phyloP scores from a whole-genome alignment of 2,329 filamentous ascomycete genomes.

The Venturia oleaginea region DNA sequence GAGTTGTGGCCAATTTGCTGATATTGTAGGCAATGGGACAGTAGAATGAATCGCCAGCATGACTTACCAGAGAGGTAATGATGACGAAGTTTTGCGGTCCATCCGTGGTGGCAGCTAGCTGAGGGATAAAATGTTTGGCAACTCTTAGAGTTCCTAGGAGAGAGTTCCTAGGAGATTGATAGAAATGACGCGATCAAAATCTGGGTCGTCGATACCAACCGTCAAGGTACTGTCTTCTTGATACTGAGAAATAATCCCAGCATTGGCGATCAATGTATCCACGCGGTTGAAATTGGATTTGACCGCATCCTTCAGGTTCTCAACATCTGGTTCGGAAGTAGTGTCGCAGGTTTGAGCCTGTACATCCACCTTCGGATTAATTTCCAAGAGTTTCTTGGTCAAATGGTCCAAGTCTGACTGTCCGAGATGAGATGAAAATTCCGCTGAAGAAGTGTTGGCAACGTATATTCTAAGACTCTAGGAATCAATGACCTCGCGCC shows the following conservation, averaged over 20 bases:
- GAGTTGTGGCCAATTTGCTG: conserved; percentile 16
- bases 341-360: conserved; percentile 14
- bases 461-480: not conserved
- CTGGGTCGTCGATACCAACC: conserved; percentile 13
- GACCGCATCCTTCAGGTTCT: conserved; percentile 10
- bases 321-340: conserved; percentile 13
- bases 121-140: conserved; percentile 15
- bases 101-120: conserved; percentile 14
- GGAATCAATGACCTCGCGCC: conserved; percentile 16
- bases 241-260: conserved; percentile 14
- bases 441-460: not conserved
- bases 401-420: conserved; percentile 13
- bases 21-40: conserved; percentile 14
- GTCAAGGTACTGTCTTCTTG: conserved; percentile 11
- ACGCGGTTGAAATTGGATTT: conserved; percentile 12
- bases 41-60: not conserved
- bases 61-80: conserved; percentile 11
- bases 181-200: conserved; percentile 15
- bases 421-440: conserved; percentile 22
- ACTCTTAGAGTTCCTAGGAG: conserved; percentile 8
- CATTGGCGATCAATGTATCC: conserved; percentile 15
- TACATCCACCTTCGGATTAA: conserved; percentile 14
- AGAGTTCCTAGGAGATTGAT: conserved; percentile 14
- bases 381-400: not conserved
- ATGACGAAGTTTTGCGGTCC: conserved; percentile 13